A percentile compares a stretch with the other conserved stretches of the same genome.
phyloP scores from a whole-genome alignment of 2,329 filamentous ascomycete species.

The Fusarium palustre region DNA sequence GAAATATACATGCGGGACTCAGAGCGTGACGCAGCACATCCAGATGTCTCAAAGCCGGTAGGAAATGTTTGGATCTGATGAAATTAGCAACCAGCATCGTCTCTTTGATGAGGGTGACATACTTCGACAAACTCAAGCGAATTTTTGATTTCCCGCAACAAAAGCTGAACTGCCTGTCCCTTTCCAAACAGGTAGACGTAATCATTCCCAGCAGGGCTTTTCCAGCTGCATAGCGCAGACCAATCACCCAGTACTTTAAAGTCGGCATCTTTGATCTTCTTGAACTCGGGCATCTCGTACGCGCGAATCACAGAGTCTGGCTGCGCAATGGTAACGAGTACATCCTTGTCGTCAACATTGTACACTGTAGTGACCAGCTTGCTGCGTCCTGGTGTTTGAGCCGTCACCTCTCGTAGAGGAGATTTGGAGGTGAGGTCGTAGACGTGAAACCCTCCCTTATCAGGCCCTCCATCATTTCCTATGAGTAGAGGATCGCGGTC shows the following conservation, averaged over 20 bases:
- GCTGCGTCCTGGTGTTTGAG: slow-evolving; percentile 56
- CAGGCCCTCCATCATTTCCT: slow-evolving; percentile 60
- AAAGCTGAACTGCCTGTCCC: slow-evolving; percentile 52
- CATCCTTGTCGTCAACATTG: slow-evolving; percentile 52
- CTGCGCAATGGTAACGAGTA: slow-evolving; percentile 57
- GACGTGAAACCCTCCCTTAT: slow-evolving; percentile 57
- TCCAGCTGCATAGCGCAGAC: slow-evolving; percentile 61
- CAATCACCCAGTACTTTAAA: slow-evolving; percentile 58
- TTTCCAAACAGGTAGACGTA: slow-evolving; percentile 62
- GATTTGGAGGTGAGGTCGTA: slow-evolving; percentile 51
- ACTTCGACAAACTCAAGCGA: slow-evolving; percentile 55
- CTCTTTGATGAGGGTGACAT: neutral
- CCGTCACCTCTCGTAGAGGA: slow-evolving; percentile 49
- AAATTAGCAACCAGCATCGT: neutral
- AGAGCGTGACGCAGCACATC: slow-evolving; percentile 56
- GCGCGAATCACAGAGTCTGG: slow-evolving; percentile 57
- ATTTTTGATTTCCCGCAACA: slow-evolving; percentile 49
- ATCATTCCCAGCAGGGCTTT: slow-evolving; percentile 54
- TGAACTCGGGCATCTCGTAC: slow-evolving; percentile 51
- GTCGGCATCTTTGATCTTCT: slow-evolving; percentile 49
- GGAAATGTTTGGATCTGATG: slow-evolving; percentile 57
- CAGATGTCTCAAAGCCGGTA: slow-evolving; percentile 56
- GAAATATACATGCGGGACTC: slow-evolving; percentile 56
- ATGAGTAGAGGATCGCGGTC: slow-evolving; percentile 52
- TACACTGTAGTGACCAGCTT: slow-evolving; percentile 58